phyloP scores from a whole-genome alignment of 345 rosid genomes.

The Eucalyptus marginata region DNA sequence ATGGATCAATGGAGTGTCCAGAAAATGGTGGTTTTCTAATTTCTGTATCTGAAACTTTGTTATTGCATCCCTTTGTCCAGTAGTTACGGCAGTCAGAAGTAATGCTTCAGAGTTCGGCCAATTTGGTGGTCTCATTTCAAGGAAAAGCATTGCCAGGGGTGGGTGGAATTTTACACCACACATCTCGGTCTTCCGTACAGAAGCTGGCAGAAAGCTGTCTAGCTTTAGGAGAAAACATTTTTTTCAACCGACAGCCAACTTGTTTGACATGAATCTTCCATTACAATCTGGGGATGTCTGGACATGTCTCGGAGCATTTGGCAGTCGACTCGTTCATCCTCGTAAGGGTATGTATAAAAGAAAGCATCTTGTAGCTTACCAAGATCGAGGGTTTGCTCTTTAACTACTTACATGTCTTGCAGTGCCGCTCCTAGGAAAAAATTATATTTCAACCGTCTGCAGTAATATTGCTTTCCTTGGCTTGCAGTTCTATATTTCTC shows the following conservation, averaged over 20 bases:
- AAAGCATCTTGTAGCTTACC: neutral
- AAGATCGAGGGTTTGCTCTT: too few species aligned
- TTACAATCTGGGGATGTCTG: constrained; percentile 13
- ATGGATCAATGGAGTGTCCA: neutral
- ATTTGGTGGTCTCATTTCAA: constrained; percentile 12
- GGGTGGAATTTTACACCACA: constrained; percentile 35
- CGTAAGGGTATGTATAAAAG: constrained; percentile 32
- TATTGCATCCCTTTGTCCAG: constrained; percentile 11
- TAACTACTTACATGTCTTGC: neutral
- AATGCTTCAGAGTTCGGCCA: constrained; percentile 23
- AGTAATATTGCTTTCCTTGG: neutral
- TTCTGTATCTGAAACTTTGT: neutral
- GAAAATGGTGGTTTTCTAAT: neutral
- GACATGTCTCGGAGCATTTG: constrained; percentile 29
- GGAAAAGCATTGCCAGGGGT: neutral
- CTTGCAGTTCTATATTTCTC: neutral
- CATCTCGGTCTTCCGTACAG: constrained; percentile 29
- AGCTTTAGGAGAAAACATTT: constrained; percentile 19
- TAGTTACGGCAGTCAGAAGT: constrained; percentile 27
- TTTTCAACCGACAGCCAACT: constrained; percentile 5
- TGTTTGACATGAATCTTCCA: constrained; percentile 13
- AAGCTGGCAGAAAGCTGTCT: constrained; percentile 30
- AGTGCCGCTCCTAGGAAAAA: neutral
- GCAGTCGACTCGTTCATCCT: constrained; percentile 16
- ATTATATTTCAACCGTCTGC: neutral